These are phyloP conservation scores for Phylloporus sp. DNA, from an alignment of 768 basidiomycete genomes.

Conservation along the genomic window DNA sequence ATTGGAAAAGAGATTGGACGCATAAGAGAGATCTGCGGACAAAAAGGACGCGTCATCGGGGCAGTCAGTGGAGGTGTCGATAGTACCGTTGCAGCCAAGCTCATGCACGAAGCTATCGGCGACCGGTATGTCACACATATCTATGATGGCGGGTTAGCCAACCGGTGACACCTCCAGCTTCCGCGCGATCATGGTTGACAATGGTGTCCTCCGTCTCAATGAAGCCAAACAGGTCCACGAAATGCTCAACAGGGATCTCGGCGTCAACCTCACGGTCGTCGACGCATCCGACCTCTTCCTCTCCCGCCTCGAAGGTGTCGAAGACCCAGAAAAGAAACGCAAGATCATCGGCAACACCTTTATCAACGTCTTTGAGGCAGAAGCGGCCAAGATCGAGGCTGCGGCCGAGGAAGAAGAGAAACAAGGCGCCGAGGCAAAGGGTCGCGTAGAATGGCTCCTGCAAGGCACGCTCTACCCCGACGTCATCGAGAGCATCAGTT, in stretches of 20 bases:
- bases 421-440: conserved; percentile 67
- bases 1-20: conserved; percentile 94
- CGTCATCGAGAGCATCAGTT: conserved; percentile 98
- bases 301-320: conserved; percentile 79
- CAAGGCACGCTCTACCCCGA: conserved; percentile 99
- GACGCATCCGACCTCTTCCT: conserved; percentile 96
- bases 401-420: conserved; percentile 73
- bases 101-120: conserved; percentile 99
- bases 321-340: conserved; percentile 95
- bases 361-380: conserved; percentile 95
- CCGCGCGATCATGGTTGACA: conserved; percentile 99
- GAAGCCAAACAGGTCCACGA: conserved; percentile 88
- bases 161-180: conserved; percentile 51
- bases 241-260: conserved; percentile 91
- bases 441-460: conserved; percentile 93
- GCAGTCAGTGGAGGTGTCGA: conserved; percentile 98
- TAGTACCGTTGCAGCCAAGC: conserved; percentile 95
- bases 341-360: conserved; percentile 99
- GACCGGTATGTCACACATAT: conserved; percentile 61
- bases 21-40: conserved; percentile 92
- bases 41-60: conserved; percentile 93
- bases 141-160: not conserved
- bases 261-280: conserved; percentile 93
- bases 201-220: conserved; percentile 90
- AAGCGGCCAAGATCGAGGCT: conserved; percentile 86